Conservation (phyloP, 164 flowering plant species). For the Stephania cephalantha region DNA sequence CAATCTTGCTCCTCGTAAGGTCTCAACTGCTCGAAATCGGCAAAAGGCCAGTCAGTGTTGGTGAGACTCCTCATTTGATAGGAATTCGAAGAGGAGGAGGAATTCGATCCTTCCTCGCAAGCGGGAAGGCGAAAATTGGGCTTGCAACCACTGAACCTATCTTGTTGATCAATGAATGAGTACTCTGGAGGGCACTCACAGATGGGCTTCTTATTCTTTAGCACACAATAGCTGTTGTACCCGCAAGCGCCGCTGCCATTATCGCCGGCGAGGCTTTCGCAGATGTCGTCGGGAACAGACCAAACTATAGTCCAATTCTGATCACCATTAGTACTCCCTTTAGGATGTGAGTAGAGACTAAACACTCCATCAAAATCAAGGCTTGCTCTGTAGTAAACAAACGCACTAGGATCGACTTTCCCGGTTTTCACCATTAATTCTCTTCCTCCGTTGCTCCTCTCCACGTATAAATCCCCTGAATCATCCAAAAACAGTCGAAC, state of each 20-base stretch:
- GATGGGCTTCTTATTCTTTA: constrained; percentile 16
- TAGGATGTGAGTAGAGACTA: constrained; percentile 26
- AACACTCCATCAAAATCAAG: constrained; percentile 45
- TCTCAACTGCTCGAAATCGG: constrained; percentile 20
- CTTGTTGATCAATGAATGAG: constrained; percentile 28
- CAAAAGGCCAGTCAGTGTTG: constrained; percentile 27
- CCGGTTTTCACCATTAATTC: too few relatives aligned
- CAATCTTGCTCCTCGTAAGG: constrained; percentile 18
- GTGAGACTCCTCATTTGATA: constrained; percentile 9
- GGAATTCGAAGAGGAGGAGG: background rate
- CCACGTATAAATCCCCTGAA: background rate
- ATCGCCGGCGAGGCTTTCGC: background rate
- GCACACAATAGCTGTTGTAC: constrained; percentile 36
- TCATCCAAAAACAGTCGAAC: constrained; percentile 8
- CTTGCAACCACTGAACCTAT: constrained; percentile 27
- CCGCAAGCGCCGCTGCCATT: constrained; percentile 47
- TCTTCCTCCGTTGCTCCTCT: background rate
- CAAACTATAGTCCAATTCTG: constrained; percentile 8
- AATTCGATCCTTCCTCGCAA: constrained; percentile 10
- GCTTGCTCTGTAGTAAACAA: constrained; percentile 33
- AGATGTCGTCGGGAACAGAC: constrained; percentile 26
- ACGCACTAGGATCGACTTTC: background rate
- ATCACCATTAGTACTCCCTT: constrained; percentile 14
- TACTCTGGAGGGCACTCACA: constrained; percentile 42
- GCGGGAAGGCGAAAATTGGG: constrained; percentile 14